phyloP scores from a whole-genome alignment of 2,329 filamentous ascomycete genomes.

The Fusarium pseudograminearum region DNA sequence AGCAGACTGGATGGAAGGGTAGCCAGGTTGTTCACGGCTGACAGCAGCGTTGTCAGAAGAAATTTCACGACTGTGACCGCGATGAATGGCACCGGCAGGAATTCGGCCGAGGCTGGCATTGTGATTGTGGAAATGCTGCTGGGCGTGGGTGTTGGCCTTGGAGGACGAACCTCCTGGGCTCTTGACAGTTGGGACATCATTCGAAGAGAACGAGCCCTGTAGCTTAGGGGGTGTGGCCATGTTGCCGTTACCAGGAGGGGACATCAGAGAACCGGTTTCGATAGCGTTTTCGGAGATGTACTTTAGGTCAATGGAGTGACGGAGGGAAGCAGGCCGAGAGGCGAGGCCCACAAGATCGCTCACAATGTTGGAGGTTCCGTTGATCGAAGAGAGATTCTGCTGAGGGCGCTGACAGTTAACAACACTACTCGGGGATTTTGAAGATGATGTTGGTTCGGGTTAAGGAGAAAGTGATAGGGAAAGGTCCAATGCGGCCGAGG shows the following conservation, averaged over 20 bases:
- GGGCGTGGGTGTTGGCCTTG: slow-evolving; percentile 69
- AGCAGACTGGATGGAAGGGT: slow-evolving; percentile 74
- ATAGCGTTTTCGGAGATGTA: slow-evolving; percentile 61
- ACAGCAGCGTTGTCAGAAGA: slow-evolving; percentile 62
- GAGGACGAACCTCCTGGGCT: slow-evolving; percentile 65
- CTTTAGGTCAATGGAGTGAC: slow-evolving; percentile 69
- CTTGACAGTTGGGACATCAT: slow-evolving; percentile 89
- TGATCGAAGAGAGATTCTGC: slow-evolving; percentile 67
- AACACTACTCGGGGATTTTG: slow-evolving; percentile 68
- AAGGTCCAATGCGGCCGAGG: slow-evolving; percentile 84
- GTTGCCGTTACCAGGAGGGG: slow-evolving; percentile 62
- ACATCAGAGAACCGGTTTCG: slow-evolving; percentile 56
- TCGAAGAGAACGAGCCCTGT: slow-evolving; percentile 89
- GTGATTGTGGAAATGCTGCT: slow-evolving; percentile 78
- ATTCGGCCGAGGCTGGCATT: slow-evolving; percentile 86
- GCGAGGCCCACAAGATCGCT: slow-evolving; percentile 62
- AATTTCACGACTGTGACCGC: slow-evolving; percentile 80
- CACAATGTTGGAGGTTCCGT: slow-evolving; percentile 55
- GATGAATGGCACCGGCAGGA: slow-evolving; percentile 72
- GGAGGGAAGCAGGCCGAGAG: slow-evolving; percentile 62
- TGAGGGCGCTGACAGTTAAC: slow-evolving; percentile 77
- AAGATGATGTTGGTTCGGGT: slow-evolving; percentile 61
- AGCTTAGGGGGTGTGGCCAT: slow-evolving; percentile 78
- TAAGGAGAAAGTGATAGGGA: slow-evolving; percentile 76
- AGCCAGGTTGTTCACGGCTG: slow-evolving; percentile 62